Percentiles rank a stretch among this genome's conserved stretches.
Evolutionary conservation across 164 flowering plant species (phyloP).

Genomic region (Macadamia integrifolia): DNA sequence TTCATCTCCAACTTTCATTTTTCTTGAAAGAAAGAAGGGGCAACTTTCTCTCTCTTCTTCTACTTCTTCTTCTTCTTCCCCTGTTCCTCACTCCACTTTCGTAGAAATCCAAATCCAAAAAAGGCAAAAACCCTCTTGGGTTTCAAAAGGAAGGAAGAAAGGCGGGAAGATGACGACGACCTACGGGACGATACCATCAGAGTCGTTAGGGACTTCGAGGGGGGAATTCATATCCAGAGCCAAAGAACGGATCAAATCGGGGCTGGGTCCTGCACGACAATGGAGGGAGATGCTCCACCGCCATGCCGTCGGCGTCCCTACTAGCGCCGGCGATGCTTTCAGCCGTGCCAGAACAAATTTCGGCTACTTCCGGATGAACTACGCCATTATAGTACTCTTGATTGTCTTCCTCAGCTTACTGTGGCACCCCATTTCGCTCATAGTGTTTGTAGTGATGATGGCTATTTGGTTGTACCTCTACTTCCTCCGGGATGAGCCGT

Average conservation of each 20-base stretch:
- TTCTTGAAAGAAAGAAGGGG: too few species aligned
- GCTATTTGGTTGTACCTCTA: slow-evolving; percentile 51
- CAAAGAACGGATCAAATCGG: slow-evolving; percentile 28
- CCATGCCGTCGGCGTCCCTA: slow-evolving; percentile 28
- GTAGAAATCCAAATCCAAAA: too few species aligned
- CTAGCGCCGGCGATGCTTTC: slow-evolving; percentile 14
- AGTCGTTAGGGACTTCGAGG: slow-evolving; percentile 11
- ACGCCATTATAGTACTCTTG: slow-evolving; percentile 33
- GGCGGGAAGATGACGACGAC: slow-evolving; percentile 29
- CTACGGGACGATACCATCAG: slow-evolving; percentile 50
- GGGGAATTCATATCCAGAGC: slow-evolving; percentile 26
- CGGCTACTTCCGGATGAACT: slow-evolving; percentile 42
- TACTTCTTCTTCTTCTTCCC: too few species aligned
- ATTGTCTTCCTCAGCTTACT: slow-evolving; percentile 46
- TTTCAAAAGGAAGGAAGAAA: too few species aligned
- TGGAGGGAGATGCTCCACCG: slow-evolving; percentile 41
- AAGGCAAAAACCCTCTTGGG: too few species aligned
- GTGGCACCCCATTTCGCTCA: slow-evolving; percentile 50
- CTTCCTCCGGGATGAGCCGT: slow-evolving; percentile 46
- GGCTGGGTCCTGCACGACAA: slow-evolving; percentile 34
- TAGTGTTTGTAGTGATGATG: slow-evolving; percentile 41
- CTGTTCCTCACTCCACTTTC: too few species aligned
- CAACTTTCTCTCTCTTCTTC: too few species aligned
- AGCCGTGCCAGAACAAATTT: slow-evolving; percentile 31
- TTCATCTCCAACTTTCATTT: too few species aligned